These are phyloP conservation scores for Gryganskiella cystojenkinii DNA, from an alignment of 192 early-diverging fungal species.

Conservation along the genomic window DNA sequence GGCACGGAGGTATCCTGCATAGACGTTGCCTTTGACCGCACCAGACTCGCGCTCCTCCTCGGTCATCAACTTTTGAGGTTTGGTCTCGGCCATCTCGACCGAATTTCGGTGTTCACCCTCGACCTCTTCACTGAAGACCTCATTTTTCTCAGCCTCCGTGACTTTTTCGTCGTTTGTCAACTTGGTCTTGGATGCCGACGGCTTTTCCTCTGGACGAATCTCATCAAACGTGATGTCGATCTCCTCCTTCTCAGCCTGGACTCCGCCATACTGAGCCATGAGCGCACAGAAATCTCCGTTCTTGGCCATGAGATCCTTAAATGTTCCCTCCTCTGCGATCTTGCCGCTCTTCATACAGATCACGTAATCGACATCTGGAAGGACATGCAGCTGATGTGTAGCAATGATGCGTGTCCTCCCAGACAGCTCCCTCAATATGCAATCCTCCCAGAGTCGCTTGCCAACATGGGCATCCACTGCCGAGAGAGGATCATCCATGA, in stretches of 20 bases:
- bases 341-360: conserved; percentile 78
- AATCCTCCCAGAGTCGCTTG: conserved; percentile 54
- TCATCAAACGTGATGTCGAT: conserved; percentile 18
- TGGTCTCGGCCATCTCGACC: conserved; percentile 2
- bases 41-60: conserved; percentile 47
- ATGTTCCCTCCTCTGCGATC: conserved; percentile 75
- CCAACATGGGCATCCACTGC: conserved; percentile 87
- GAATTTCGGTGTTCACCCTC: conserved; percentile 8
- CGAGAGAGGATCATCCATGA: conserved; percentile 90
- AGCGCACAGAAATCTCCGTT: conserved; percentile 69
- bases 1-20: conserved; percentile 32
- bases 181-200: too few species aligned
- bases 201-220: conserved; percentile 7
- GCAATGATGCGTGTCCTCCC: conserved; percentile 85
- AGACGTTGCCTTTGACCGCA: conserved; percentile 40
- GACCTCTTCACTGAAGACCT: not conserved
- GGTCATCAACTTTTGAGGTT: conserved; percentile 30
- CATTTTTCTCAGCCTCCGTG: too few species aligned
- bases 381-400: conserved; percentile 81
- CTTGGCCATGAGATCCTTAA: conserved; percentile 72
- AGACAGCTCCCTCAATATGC: conserved; percentile 43
- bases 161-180: too few species aligned
- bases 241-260: conserved; percentile 41
- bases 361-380: conserved; percentile 75
- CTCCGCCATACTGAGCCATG: conserved; percentile 78